Evolutionary conservation across 768 basidiomycete genomes (phyloP).

Genomic region (Boletus rex-veris): DNA sequence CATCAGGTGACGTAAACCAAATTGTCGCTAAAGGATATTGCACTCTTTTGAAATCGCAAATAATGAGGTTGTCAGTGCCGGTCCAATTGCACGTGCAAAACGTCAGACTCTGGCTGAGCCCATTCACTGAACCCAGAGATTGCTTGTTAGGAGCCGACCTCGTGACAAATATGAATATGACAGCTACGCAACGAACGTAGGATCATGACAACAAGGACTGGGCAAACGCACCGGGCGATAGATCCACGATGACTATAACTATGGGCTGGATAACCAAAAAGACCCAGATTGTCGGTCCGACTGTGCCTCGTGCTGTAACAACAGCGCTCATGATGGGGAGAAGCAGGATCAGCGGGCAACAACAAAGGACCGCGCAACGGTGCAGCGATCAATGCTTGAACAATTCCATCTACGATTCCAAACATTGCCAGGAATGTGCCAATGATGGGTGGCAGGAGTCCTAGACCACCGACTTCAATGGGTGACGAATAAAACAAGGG

Average conservation of each 20-base stretch:
- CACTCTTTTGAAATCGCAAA: conserved; percentile 42
- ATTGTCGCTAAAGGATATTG: conserved; percentile 45
- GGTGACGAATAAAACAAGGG: conserved; percentile 47
- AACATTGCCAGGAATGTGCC: conserved; percentile 36
- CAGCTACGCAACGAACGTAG: conserved; percentile 28
- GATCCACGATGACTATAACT: conserved; percentile 35
- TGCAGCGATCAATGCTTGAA: conserved; percentile 39
- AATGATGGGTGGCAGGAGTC: conserved; percentile 38
- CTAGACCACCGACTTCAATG: conserved; percentile 40
- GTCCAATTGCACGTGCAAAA: conserved; percentile 15
- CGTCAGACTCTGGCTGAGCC: conserved; percentile 48
- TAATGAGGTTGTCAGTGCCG: no score
- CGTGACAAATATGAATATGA: conserved; percentile 52
- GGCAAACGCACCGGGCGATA: conserved; percentile 38
- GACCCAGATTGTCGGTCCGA: conserved; percentile 36
- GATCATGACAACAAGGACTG: not conserved
- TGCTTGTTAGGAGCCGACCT: conserved; percentile 48
- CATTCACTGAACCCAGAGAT: conserved; percentile 55
- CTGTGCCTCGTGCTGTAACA: conserved; percentile 30
- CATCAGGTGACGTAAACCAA: conserved; percentile 44
- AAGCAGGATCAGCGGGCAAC: conserved; percentile 36
- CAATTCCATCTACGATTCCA: conserved; percentile 36
- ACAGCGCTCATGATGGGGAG: conserved; percentile 45
- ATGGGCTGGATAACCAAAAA: conserved; percentile 33
- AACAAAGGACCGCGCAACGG: conserved; percentile 35